Evolutionary conservation across 2,329 filamentous ascomycete genomes (phyloP), one percentile per base, ranked within the genome.

Genomic region (Basipetospora sp.): DNA sequence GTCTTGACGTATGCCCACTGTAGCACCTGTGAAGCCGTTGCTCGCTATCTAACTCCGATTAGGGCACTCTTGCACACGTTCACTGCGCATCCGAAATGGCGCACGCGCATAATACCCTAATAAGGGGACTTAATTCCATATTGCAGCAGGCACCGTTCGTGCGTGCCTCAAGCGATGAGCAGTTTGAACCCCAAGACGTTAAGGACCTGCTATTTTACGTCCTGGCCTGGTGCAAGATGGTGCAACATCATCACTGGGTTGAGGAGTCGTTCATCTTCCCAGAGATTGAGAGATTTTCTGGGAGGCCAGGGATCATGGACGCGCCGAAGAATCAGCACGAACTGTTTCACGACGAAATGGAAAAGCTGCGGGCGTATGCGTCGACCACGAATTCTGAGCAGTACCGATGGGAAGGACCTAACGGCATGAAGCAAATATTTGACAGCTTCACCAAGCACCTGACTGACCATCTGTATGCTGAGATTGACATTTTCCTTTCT

Each of bases 211-310:
- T 52, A 16, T 44, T 49, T 9, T 56, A 53, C 41, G 45, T 53
- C 6, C 40, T 44, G 2, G 51, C 50, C 9, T 60, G 54, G 51
- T 45, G 44, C 14, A 50, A 54, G 13, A 52, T 50, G 27, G 50
- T 60, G 4, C 44, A 57, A 27, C 53, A 58, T 40, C 57, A 59
- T 40, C 56, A 59, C 39, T 36, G 44, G 2, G 42, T 47, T 26
- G 57, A 60, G 38, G 57, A 60, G 35, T 40, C 31, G 0, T 41
- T 47, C 31, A 53, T 57, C 18, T 60, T 61, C 39, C 56, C 57
- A 1, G 50, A 46, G 20, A 42, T 58, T 5, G 52, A 54, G 20
- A 48, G 47, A n/a, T 43, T 54, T 15, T 50, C 48, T 6, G 46
- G 48, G 5, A 44, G 48, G 19, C 44, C 46, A 0, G 51, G 48